phyloP scores from a whole-genome alignment of 352 stramenopile genomes.

The Globisporangium canariense region DNA sequence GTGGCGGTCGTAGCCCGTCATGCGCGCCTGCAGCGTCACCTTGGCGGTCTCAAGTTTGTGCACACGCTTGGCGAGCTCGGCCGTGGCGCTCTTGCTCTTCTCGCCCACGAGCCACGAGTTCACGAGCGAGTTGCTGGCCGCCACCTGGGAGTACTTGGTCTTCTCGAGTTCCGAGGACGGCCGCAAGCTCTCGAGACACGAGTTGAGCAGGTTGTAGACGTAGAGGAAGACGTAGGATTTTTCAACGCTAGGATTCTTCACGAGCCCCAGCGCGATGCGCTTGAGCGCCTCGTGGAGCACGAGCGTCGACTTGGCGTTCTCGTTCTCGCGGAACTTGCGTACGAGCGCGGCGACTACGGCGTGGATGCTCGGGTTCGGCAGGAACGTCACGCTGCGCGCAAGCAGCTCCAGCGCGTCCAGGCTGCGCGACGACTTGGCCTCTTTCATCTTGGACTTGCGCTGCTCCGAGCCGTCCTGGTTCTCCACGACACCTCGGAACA shows the following conservation, averaged over 20 bases:
- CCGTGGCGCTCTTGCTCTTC: slow-evolving; percentile 63
- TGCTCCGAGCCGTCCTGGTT: slow-evolving; percentile 48
- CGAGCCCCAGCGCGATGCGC: slow-evolving; percentile 68
- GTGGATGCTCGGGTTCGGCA: slow-evolving; percentile 83
- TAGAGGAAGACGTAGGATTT: slow-evolving; percentile 85
- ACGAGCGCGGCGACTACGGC: slow-evolving; percentile 69
- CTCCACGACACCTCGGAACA: slow-evolving; percentile 72
- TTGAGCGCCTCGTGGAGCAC: slow-evolving; percentile 79
- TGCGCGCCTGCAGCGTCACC: slow-evolving; percentile 61
- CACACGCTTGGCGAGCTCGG: slow-evolving; percentile 59
- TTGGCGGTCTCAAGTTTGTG: slow-evolving; percentile 45
- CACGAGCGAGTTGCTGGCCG: slow-evolving; percentile 29
- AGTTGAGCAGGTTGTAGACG: slow-evolving; percentile 78
- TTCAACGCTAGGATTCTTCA: slow-evolving; percentile 83
- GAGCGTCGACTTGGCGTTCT: slow-evolving; percentile 49
- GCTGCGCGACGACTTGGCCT: slow-evolving; percentile 69
- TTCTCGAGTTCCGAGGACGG: slow-evolving; percentile 67
- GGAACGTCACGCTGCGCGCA: slow-evolving; percentile 76
- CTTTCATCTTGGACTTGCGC: slow-evolving; percentile 88
- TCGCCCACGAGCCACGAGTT: slow-evolving; percentile 79
- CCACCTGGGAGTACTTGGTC: slow-evolving; percentile 39
- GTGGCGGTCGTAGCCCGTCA: slow-evolving; percentile 81
- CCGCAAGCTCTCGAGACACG: slow-evolving; percentile 68
- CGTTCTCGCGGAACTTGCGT: slow-evolving; percentile 64
- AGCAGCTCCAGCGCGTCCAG: slow-evolving; percentile 81